Conservation (phyloP, 371 early-diverging fungal genomes). For the Apophysomyces ossiformis region DNA sequence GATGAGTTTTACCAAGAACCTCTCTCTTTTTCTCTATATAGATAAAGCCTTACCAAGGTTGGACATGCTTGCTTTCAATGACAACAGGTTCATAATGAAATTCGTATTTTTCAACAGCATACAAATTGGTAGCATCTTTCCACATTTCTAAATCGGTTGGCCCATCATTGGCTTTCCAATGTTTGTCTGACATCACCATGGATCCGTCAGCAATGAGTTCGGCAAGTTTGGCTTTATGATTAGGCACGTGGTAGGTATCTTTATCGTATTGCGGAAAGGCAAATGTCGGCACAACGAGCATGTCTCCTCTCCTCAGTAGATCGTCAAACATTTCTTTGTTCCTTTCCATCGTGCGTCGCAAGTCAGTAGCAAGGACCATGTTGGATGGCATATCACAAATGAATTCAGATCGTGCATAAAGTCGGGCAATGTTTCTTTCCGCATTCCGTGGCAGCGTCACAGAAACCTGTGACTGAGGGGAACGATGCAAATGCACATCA, state of each 20-base stretch:
- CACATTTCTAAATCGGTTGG: slow-evolving; percentile 47
- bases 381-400: slow-evolving; percentile 42
- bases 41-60: slow-evolving; percentile 42
- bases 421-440: slow-evolving; percentile 53
- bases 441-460: slow-evolving; percentile 49
- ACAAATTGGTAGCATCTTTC: slow-evolving; percentile 38
- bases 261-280: slow-evolving; percentile 28
- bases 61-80: slow-evolving; percentile 42
- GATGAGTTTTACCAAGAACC: not conserved
- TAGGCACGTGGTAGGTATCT: slow-evolving; percentile 27
- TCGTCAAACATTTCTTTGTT: slow-evolving; percentile 41
- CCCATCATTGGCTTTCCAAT: slow-evolving; percentile 51
- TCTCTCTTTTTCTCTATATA: too few relatives aligned
- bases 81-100: slow-evolving; percentile 54
- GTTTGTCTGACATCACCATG: slow-evolving; percentile 41
- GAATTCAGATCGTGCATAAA: slow-evolving; percentile 46
- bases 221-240: slow-evolving; percentile 31
- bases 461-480: slow-evolving; percentile 27
- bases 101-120: slow-evolving; percentile 49
- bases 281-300: slow-evolving; percentile 51
- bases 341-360: slow-evolving; percentile 39
- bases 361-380: slow-evolving; percentile 44
- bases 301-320: slow-evolving; percentile 37
- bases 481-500: slow-evolving; percentile 40
- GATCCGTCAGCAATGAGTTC: slow-evolving; percentile 32